Percentiles rank a stretch among this genome's conserved stretches.
These are phyloP conservation scores for Oryza australiensis DNA, from an alignment of 176 grass and related monocot genomes.

Conservation along the genomic window DNA sequence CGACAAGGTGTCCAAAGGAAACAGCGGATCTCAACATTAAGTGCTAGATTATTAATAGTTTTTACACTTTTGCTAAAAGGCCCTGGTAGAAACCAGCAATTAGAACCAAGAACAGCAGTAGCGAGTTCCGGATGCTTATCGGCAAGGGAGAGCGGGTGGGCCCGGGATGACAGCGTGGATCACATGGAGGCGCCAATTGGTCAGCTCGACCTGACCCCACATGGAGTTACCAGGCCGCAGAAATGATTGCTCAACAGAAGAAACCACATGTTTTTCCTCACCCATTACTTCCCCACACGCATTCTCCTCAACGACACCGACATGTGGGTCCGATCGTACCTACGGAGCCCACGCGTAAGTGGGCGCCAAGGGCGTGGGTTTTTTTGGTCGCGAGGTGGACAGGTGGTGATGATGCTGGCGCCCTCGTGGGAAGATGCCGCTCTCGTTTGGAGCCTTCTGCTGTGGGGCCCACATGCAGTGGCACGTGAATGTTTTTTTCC, in stretches of 20 bases:
- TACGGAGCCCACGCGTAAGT: not conserved
- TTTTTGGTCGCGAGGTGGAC: not conserved
- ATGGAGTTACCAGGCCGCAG: not conserved
- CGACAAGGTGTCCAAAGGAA: not conserved
- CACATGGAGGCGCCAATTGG: conserved; percentile 35
- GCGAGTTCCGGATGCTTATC: conserved; percentile 6
- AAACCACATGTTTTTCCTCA: too few species aligned
- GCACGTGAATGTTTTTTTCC: not conserved
- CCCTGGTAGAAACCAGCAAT: not conserved
- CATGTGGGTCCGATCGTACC: accelerated
- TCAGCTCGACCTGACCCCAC: not conserved
- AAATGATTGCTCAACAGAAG: conserved; percentile 2
- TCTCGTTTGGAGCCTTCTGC: not conserved
- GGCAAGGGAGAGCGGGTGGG: not conserved
- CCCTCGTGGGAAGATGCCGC: not conserved
- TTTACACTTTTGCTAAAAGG: not conserved
- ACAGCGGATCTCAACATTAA: not conserved
- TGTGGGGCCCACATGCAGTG: not conserved
- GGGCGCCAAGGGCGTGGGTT: not conserved
- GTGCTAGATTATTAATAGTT: too few species aligned
- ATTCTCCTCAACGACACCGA: not conserved
- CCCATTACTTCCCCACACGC: not conserved
- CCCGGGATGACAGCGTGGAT: conserved; percentile 33
- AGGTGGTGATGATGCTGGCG: not conserved
- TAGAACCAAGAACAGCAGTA: not conserved